Evolutionary conservation across 306 rosid genomes (phyloP).

Genomic region (Potentilla sterilis): DNA sequence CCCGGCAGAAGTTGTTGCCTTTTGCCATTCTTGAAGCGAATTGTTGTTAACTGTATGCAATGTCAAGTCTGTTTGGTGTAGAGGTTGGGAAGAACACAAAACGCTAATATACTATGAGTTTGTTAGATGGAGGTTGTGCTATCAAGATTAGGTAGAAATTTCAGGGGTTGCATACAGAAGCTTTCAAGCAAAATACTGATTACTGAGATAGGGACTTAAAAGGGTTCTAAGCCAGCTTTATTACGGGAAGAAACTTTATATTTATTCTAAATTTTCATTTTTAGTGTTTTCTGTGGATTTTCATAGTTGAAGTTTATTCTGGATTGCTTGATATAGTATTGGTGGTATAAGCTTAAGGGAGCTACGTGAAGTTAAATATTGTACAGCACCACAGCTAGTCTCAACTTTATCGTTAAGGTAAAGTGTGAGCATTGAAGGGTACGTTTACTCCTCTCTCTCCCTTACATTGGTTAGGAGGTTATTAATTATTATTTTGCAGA

Average conservation of each 20-base stretch:
- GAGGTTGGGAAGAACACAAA: background rate
- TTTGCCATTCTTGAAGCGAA: constrained; percentile 6
- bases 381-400: background rate
- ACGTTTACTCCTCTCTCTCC: background rate
- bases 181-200: constrained; percentile 1
- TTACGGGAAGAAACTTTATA: background rate
- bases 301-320: too few species aligned
- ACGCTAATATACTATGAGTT: background rate
- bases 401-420: background rate
- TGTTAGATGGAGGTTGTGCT: constrained; percentile 5
- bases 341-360: background rate
- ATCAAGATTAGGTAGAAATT: constrained; percentile 6
- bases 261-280: too few species aligned
- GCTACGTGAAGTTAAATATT: background rate
- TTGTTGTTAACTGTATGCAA: background rate
- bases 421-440: background rate
- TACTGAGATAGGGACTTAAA: background rate
- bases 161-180: background rate
- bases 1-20: background rate
- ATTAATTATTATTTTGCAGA: too few species aligned
- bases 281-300: too few species aligned
- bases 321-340: too few species aligned
- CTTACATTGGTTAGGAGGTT: too few species aligned
- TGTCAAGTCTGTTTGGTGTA: background rate
- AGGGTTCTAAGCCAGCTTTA: background rate